Base-by-base conservation (phyloP, 2,329 filamentous ascomycete genomes). In the Polychaeton citri region DNA sequence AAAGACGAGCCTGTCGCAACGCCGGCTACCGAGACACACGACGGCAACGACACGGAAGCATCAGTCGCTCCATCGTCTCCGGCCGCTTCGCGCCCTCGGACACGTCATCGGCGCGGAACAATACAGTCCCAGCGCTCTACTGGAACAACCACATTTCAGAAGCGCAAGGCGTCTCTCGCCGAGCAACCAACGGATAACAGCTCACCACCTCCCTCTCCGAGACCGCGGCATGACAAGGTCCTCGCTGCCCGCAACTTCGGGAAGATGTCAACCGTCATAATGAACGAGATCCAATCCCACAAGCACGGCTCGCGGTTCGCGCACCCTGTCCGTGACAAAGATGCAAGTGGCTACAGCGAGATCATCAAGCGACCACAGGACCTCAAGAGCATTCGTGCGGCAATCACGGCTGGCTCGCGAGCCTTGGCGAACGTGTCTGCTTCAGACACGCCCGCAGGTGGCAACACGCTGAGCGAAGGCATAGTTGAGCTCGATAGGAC, bases 401-500 rank as follows among this genome's bases (percentile, higher is more conserved):
- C 66, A 34, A 65, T 71, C 37, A 58, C 53, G 3, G 60, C 58
- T 2, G 66, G 66, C 4, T 53, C 55, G 4, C 77, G 75, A 37
- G 77, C 81, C 40, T 81, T 86, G 10, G 52, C 53, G 26, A 59
- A 62, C 2, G 58, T 61, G 2, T 54, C 63, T 9, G 54, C 63
- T 10, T 33, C 65, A 6, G 69, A 67, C 34, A 72, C 81, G 30
- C 65, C 76, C 0, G 73, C 73, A 13, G 68, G 69, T 13, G 40
- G 36, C 26, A 44, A 40, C n/a, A 48, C 38, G 9, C 24, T 28
- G 5, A 15, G 12, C 24, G 24, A 28, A 28, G 64, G 69, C 5
- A 70, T 63, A 38, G 64, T 81, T 15, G 74, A 71, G 66, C 62
- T 88, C 5, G 76, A 81, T 6, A 71, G 81, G 38, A 80, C 74